Evolutionary conservation across 805 yeast genomes (phyloP).

Genomic region (Saccharomycopsis oosterbeekiorum): DNA sequence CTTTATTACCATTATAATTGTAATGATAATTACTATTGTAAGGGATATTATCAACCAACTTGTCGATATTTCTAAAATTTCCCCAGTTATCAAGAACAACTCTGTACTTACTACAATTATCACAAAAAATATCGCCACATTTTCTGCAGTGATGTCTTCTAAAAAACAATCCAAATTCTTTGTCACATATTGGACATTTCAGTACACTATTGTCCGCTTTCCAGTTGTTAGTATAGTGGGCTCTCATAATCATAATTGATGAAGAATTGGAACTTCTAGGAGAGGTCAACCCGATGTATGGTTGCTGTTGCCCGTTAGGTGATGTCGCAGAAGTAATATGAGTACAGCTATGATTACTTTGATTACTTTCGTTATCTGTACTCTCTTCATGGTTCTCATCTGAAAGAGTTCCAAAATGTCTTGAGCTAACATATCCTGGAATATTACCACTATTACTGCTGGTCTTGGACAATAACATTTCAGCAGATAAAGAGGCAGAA

Average conservation of each 20-base stretch:
- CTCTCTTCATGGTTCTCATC: background rate
- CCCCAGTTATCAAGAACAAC: constrained; percentile 29
- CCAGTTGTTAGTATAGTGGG: constrained; percentile 11
- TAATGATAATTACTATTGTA: background rate
- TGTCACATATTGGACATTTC: constrained; percentile 5
- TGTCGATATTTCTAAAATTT: constrained; percentile 20
- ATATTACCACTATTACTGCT: background rate
- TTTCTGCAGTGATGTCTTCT: constrained; percentile 33
- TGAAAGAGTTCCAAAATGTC: background rate
- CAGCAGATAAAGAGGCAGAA: background rate
- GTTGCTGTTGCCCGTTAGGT: background rate
- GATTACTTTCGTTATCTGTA: background rate
- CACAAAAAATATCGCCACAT: constrained; percentile 34
- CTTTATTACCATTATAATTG: background rate
- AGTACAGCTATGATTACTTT: background rate
- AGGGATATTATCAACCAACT: background rate
- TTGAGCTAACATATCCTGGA: background rate
- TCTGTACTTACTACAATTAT: constrained; percentile 28
- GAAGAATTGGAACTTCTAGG: constrained; percentile 1
- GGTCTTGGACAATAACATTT: background rate
- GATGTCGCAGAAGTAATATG: background rate
- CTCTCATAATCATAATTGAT: background rate
- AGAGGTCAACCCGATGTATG: background rate
- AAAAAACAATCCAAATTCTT: constrained; percentile 12
- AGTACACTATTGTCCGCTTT: constrained; percentile 9